Evolutionary conservation across 2,329 filamentous ascomycete genomes (phyloP).

Genomic region (Calonectria pseudoturangicola): DNA sequence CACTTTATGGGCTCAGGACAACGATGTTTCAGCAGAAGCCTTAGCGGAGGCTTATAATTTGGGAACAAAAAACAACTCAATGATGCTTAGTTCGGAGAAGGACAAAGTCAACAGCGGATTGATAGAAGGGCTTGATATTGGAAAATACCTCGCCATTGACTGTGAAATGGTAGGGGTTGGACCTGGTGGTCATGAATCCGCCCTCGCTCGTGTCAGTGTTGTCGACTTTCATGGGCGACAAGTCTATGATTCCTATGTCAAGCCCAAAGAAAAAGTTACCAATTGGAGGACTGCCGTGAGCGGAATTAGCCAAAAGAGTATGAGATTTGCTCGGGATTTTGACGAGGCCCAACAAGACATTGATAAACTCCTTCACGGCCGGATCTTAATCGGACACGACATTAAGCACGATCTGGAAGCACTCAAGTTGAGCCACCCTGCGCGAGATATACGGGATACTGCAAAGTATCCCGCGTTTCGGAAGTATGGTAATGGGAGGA

Average conservation of each 20-base stretch:
- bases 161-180: slow-evolving; percentile 99
- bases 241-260: slow-evolving; percentile 95
- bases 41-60: slow-evolving; percentile 78
- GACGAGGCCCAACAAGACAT: slow-evolving; percentile 85
- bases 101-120: slow-evolving; percentile 79
- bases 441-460: slow-evolving; percentile 88
- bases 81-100: slow-evolving; percentile 66
- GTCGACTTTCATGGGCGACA: slow-evolving; percentile 96
- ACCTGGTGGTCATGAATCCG: slow-evolving; percentile 80
- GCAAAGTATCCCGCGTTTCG: slow-evolving; percentile 85
- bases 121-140: slow-evolving; percentile 78
- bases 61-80: slow-evolving; percentile 68
- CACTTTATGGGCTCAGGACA: slow-evolving; percentile 76
- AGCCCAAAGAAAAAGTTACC: slow-evolving; percentile 84
- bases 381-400: slow-evolving; percentile 89
- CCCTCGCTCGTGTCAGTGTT: slow-evolving; percentile 89
- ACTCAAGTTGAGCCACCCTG: slow-evolving; percentile 86
- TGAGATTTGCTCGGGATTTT: slow-evolving; percentile 82
- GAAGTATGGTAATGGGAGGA: slow-evolving; percentile 79
- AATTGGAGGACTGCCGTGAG: slow-evolving; percentile 94
- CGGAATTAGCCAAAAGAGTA: slow-evolving; percentile 84
- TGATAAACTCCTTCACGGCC: slow-evolving; percentile 78
- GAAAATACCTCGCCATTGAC: slow-evolving; percentile 94
- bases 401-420: slow-evolving; percentile 86
- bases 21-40: slow-evolving; percentile 76